Evolutionary conservation across 345 rosid species (phyloP).

Genomic region (Cardamine occulta): DNA sequence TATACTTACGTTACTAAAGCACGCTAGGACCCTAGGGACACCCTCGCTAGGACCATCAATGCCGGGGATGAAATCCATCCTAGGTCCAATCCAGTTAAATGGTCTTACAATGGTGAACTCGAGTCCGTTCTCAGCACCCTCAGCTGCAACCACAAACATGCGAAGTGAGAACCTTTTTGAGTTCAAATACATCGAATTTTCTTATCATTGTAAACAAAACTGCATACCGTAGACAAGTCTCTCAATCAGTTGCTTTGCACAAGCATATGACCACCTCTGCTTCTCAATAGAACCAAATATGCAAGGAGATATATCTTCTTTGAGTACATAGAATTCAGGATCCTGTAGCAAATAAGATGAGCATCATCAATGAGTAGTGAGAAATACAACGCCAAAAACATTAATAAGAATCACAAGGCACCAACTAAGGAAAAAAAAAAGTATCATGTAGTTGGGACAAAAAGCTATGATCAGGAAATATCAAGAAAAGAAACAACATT

Average conservation of each 20-base stretch:
- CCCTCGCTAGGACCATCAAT: conserved; percentile 99
- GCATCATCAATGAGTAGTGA: conserved; percentile 12
- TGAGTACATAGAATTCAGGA: conserved; percentile 89
- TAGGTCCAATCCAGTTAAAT: conserved; percentile 99
- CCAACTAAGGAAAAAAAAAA: too few species aligned
- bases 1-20: conserved; percentile 89
- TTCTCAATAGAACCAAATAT: conserved; percentile 98
- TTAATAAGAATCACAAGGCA: background rate
- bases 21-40: conserved; percentile 97
- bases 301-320: conserved; percentile 94
- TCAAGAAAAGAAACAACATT: conserved; percentile 3
- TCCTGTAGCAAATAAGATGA: conserved; percentile 57
- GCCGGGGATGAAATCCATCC: conserved; percentile 99
- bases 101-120: conserved; percentile 98
- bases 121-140: conserved; percentile 97
- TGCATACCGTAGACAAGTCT: conserved; percentile 87
- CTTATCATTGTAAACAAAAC: background rate
- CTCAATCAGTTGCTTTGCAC: conserved; percentile 99
- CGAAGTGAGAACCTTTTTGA: background rate
- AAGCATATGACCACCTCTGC: conserved; percentile 99
- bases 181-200: background rate
- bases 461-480: background rate
- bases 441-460: background rate
- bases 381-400: background rate
- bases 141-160: conserved; percentile 60